These are phyloP conservation scores for Metschnikowia orientalis DNA, from an alignment of 805 yeast genomes.

Conservation along the genomic window DNA sequence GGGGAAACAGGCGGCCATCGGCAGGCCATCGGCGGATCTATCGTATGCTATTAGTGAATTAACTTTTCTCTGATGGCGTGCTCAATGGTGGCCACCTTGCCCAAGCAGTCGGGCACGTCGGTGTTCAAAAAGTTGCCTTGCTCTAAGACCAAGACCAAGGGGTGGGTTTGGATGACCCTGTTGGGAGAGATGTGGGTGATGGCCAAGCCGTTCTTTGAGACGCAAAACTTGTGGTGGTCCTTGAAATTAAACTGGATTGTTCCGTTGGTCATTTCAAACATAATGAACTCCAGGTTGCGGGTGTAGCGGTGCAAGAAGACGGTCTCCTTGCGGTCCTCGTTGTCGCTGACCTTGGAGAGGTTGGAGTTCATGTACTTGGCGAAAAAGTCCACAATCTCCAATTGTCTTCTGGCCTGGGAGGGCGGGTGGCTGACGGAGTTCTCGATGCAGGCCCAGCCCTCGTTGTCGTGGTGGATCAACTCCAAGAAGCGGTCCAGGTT, in stretches of 20 bases:
- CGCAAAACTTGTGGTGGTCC: slow-evolving; percentile 86
- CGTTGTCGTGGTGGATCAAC: slow-evolving; percentile 42
- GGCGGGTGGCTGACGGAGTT: slow-evolving; percentile 43
- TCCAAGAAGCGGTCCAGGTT: slow-evolving; percentile 65
- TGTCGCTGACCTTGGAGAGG: slow-evolving; percentile 72
- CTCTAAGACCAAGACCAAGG: slow-evolving; percentile 42
- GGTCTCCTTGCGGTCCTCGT: slow-evolving; percentile 57
- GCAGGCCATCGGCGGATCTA: neutral
- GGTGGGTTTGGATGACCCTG: slow-evolving; percentile 65
- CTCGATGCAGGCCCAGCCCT: slow-evolving; percentile 46
- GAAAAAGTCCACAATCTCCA: slow-evolving; percentile 83
- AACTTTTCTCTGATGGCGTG: slow-evolving; percentile 47
- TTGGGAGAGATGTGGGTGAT: slow-evolving; percentile 80
- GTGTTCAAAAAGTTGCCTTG: slow-evolving; percentile 40
- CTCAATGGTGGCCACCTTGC: slow-evolving; percentile 47
- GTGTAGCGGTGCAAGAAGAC: slow-evolving; percentile 80
- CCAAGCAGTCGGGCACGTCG: slow-evolving; percentile 41
- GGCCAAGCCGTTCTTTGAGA: slow-evolving; percentile 70
- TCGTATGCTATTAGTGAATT: slow-evolving; percentile 3
- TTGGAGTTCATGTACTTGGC: slow-evolving; percentile 90
- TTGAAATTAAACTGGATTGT: slow-evolving; percentile 91
- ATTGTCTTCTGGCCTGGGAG: slow-evolving; percentile 55
- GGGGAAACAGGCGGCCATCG: neutral
- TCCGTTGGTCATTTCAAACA: slow-evolving; percentile 92
- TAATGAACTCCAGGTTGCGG: slow-evolving; percentile 72